Percentiles rank a stretch among this genome's conserved stretches.
These are phyloP conservation scores for Hortiboletus rubellus DNA, from an alignment of 1,284 basidiomycete species.

Conservation along the genomic window DNA sequence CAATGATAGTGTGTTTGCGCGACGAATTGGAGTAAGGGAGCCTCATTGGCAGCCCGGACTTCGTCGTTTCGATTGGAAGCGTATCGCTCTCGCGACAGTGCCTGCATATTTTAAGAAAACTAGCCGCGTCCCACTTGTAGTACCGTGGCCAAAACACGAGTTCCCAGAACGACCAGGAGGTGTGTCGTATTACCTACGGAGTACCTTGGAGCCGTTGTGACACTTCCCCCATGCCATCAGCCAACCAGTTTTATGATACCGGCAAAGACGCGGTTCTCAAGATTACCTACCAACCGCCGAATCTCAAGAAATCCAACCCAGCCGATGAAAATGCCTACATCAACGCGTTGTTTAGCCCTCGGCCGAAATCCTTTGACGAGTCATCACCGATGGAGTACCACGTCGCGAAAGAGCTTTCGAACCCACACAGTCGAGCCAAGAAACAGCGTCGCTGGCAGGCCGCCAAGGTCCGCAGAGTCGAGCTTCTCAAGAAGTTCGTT, in stretches of 20 bases:
- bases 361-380: constrained; percentile 42
- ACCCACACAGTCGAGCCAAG: constrained; percentile 78
- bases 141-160: constrained; percentile 67
- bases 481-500: constrained; percentile 54
- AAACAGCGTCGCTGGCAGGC: constrained; percentile 73
- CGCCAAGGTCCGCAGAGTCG: constrained; percentile 46
- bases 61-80: constrained; percentile 60
- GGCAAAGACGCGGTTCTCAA: constrained; percentile 53
- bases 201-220: constrained; percentile 6
- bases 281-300: constrained; percentile 66
- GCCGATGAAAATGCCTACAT: constrained; percentile 61
- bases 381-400: constrained; percentile 64
- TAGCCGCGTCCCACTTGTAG: constrained; percentile 41
- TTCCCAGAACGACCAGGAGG: constrained; percentile 47
- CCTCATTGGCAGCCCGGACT: constrained; percentile 56
- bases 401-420: constrained; percentile 66
- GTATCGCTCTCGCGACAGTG: constrained; percentile 62
- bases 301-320: constrained; percentile 40
- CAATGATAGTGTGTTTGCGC: constrained; percentile 66
- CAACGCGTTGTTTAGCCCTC: constrained; percentile 52
- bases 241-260: constrained; percentile 58
- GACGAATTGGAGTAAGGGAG: constrained; percentile 59
- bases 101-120: constrained; percentile 54
- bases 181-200: constrained; percentile 33
- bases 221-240: constrained; percentile 32